phyloP scores from a whole-genome alignment of 495 filamentous ascomycete species.

The Penicillium egyptiacum region DNA sequence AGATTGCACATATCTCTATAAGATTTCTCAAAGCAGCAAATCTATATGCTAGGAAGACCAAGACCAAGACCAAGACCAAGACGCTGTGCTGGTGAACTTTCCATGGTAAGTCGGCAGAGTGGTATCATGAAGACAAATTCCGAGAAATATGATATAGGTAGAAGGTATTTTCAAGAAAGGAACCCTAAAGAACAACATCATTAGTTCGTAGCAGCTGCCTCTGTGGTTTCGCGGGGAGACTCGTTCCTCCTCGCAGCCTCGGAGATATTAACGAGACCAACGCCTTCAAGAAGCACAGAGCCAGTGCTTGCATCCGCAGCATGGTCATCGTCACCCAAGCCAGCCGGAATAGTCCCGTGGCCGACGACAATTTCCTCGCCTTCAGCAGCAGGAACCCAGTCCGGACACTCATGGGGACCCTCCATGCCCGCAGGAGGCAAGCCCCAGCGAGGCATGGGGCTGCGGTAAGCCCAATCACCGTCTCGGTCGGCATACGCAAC shows the following conservation, averaged over 20 bases:
- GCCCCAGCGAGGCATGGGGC: slow-evolving; percentile 82
- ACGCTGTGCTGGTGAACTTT: slow-evolving; percentile 10
- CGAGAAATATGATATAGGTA: not conserved
- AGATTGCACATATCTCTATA: not conserved
- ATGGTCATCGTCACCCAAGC: slow-evolving; percentile 26
- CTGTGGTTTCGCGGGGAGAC: not conserved
- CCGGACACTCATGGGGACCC: slow-evolving; percentile 57
- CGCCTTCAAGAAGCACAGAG: slow-evolving; percentile 22
- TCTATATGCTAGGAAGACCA: slow-evolving; percentile 1
- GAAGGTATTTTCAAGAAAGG: slow-evolving; percentile 3
- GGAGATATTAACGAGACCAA: slow-evolving; percentile 22
- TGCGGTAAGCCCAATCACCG: slow-evolving; percentile 84
- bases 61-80: slow-evolving; percentile 1
- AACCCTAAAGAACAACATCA: not conserved
- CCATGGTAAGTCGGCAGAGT: not conserved
- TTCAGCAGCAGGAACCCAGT: slow-evolving; percentile 38
- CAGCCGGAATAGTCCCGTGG: slow-evolving; percentile 35
- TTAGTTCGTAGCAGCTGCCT: not conserved
- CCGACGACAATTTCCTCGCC: slow-evolving; percentile 41
- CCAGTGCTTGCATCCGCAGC: slow-evolving; percentile 8
- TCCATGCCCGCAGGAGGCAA: slow-evolving; percentile 64
- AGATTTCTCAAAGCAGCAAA: not conserved
- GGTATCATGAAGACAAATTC: slow-evolving; percentile 13
- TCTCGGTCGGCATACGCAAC: slow-evolving; percentile 78
- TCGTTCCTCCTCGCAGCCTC: slow-evolving; percentile 6